These are phyloP conservation scores for Fraxinus sp. DNA, from an alignment of 305 asterid species.

Conservation along the genomic window DNA sequence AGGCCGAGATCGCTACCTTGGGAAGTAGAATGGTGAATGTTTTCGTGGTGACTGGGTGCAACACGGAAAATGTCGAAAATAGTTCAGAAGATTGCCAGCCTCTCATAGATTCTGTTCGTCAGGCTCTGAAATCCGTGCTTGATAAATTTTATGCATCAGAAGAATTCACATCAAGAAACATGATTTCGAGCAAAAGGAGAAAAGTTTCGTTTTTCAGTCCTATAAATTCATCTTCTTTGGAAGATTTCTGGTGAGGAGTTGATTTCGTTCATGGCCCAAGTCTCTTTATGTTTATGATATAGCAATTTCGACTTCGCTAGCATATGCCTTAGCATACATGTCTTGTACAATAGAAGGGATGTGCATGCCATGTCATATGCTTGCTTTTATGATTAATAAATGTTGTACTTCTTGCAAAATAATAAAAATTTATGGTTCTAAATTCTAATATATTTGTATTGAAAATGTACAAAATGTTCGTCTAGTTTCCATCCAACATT, in stretches of 20 bases:
- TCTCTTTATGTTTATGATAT: not conserved
- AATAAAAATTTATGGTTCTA: not conserved
- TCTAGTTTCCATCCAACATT: not conserved
- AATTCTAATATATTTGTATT: not conserved
- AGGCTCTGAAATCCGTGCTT: conserved; percentile 58
- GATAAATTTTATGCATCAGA: conserved; percentile 74
- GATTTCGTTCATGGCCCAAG: not conserved
- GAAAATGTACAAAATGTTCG: not conserved
- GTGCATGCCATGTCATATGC: conserved; percentile 70
- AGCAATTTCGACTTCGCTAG: conserved; percentile 21
- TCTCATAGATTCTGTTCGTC: conserved; percentile 47
- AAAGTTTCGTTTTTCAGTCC: conserved; percentile 51
- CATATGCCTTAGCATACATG: conserved; percentile 68
- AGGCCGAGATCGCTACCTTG: conserved; percentile 72
- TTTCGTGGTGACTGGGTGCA: conserved; percentile 48
- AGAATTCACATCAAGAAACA: conserved; percentile 60
- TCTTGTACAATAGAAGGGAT: conserved; percentile 35
- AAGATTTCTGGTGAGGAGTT: conserved; percentile 50
- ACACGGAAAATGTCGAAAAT: conserved; percentile 26
- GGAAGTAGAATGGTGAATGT: conserved; percentile 72
- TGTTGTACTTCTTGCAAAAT: conserved; percentile 1
- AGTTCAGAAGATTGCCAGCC: conserved; percentile 31
- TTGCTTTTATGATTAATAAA: conserved; percentile 15
- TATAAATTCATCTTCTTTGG: conserved; percentile 44
- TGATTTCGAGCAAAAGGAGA: conserved; percentile 58